Base-by-base conservation (phyloP, 352 stramenopile genomes). In the Phytopythium mirpurense region DNA sequence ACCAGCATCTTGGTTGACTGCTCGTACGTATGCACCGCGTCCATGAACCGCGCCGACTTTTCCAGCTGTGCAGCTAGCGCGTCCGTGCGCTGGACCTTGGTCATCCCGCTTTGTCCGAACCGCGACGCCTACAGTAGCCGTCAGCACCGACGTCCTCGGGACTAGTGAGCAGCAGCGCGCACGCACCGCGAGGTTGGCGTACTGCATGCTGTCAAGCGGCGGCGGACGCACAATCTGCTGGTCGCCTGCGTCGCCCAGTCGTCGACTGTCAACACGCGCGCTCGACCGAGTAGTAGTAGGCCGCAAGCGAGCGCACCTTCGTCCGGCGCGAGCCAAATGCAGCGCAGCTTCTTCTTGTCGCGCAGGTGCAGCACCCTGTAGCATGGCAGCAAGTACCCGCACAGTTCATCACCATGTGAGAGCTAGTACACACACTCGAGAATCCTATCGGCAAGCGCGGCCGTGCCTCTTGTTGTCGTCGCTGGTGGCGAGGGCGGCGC, bases 1-100 rank as follows among this genome's bases (percentile, higher is more conserved):
- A 88, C 78, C 55, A 87, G 65, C 75, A 89, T 86, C 60, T 87
- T 87, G 27, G 51, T 66, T 7, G 78, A 75, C 49, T 89, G 78
- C 46, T 89, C 73, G 40, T 86, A 84, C 8, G 78, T 89, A 58
- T 86, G 74, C n/a, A 84, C 70, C 10, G 71, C 71, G 54, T 89
- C 78, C 72, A 84, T 84, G 49, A 65, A 89, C 40, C 78, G 68
- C 4, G 47, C 51, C 21, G 64, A 85, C 60, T 69, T 73, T 56
- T 89, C 78, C n/a, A 89, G 51, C 53, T 87, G 76, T 23, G 79
- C 59, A 0, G 78, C 69, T n/a, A 89, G 52, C 7, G 60, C 57
- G 59, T 89, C 75, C 1, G 69, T 66, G 10, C 74, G 75, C 44
- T 70, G 71, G 41, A 89, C 86, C 57, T 89, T 89, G 10, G 67